Evolutionary conservation across 352 stramenopile genomes (phyloP), one percentile per base, ranked within the genome.

Genomic region (Aphanomyces euteiches): DNA sequence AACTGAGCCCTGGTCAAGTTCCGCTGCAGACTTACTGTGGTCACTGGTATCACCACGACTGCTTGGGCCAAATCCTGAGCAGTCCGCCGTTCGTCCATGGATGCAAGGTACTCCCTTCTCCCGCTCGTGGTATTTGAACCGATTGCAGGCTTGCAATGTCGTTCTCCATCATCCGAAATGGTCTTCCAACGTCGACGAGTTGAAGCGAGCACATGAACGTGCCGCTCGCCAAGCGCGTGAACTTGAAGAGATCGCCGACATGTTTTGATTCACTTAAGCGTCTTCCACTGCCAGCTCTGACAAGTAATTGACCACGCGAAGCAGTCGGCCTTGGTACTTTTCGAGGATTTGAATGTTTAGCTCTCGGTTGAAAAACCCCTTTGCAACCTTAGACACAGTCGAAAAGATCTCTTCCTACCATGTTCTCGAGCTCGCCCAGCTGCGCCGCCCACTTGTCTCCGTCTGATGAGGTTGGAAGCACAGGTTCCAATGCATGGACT

Each of bases 261-360:
- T 67, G 59, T 67, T 67, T 56, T 67, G 38, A 66, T 53, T 58
- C 8, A n/a, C n/a, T 61, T 61, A 61, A 12, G 43, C 10, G 15
- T 7, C n/a, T 61, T 61, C 19, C 6, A 61, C 28, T 7, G 54
- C 15, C 8, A 90, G 75, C 72, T 93, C 86, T 7, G 86, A 92
- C 57, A 95, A 70, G 58, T 82, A 90, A 53, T 93, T 94, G 38
- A 95, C 85, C 3, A 93, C 86, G n/a, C 86, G 82, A 37, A 93
- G 70, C 61, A 95, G 67, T 1, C 88, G 82, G 12, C 86, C 86
- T 67, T 93, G 86, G 70, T 95, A 94, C 41, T 82, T 82, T 60
- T 93, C 86, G 5, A 94, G 78, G 48, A 92, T 73, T 45, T 85
- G 68, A 13, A 93, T 74, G 67, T 92, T 94, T 21, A 88, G 71